Evolutionary conservation across 202 grass and related monocot species (phyloP), one percentile per base, ranked within the genome.

Genomic region (Carex arenaria): DNA sequence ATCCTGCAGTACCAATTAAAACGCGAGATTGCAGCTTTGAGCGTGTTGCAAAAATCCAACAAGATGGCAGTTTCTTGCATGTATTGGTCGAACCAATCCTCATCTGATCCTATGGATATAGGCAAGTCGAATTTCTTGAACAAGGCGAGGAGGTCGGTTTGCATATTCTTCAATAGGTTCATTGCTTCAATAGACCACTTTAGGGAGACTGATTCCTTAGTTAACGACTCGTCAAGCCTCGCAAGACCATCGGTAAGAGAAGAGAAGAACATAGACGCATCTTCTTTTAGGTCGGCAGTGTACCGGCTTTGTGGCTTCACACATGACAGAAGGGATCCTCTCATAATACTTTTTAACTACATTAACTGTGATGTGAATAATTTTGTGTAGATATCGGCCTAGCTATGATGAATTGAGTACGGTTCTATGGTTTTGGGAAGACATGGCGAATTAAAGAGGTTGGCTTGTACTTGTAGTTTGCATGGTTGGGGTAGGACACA

Each of bases 61-160:
- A 98, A 90, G 79, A 88, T 88, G 10, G 91, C 87, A 1, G 95
- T 93, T 78, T 95, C 93, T 92, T 98, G 87, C 95, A 98, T 98
- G 86, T 98, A 98, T 73, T 95, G 92, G 43, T 98, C 87, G 71
- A 98, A 91, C 95, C 95, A 98, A 64, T 82, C 85, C 18, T 87
- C 83, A 36, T 31, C 51, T 4, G 51, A 76, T 31, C 42, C 82
- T 9, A 71, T 72, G 5, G 59, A 32, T 34, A 81, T 86, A 9
- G 90, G 76, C 72, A 93, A 78, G 62, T 87, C 80, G 23, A 89
- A 88, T 67, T 91, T 95, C 91, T 84, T 85, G 80, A 93, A 90
- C 30, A 93, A 81, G 59, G 61, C 85, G 2, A 98, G 91, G 56
- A 98, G 85, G 31, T 93, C 89, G 0, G 61, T 67, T 88, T 98